Conservation (phyloP, 1,284 basidiomycete genomes). For the Pyrrhoderma noxium region DNA sequence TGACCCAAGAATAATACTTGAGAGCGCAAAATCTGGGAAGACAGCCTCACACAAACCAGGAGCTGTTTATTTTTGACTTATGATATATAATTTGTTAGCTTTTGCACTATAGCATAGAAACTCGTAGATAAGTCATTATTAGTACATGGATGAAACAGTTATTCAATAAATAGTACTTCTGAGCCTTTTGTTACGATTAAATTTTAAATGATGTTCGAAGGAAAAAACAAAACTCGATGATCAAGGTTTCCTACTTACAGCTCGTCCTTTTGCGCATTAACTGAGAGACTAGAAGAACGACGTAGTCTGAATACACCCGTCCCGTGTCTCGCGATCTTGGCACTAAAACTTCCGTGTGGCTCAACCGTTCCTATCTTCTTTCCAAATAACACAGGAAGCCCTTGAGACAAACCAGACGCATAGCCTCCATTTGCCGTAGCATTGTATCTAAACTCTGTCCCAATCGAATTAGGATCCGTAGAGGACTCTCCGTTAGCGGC, state of each 20-base stretch:
- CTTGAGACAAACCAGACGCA: constrained; percentile 11
- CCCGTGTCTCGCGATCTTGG: constrained; percentile 14
- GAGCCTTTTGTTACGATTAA: too few relatives aligned
- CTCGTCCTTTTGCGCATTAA: too few relatives aligned
- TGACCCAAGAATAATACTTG: constrained; percentile 14
- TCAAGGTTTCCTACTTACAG: too few relatives aligned
- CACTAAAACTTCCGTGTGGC: constrained; percentile 9
- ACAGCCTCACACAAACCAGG: constrained; percentile 15
- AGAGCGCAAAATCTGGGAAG: constrained; percentile 16
- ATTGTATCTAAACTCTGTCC: constrained; percentile 12
- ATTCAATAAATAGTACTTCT: too few relatives aligned
- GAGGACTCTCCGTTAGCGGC: constrained; percentile 10
- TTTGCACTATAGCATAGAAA: too few relatives aligned
- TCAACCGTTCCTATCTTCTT: constrained; percentile 14
- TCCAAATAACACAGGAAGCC: constrained; percentile 9
- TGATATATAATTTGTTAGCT: background rate
- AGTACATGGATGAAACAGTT: too few relatives aligned
- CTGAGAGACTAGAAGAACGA: too few relatives aligned
- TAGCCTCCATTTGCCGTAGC: constrained; percentile 17
- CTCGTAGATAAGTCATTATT: too few relatives aligned
- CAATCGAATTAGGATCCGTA: constrained; percentile 7
- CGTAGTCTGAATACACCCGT: constrained; percentile 13
- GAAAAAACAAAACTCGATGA: too few relatives aligned
- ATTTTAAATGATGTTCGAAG: too few relatives aligned
- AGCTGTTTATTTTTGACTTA: constrained; percentile 14